These are phyloP conservation scores for Acorus gramineus DNA, from an alignment of 106 monocot species.

Conservation along the genomic window DNA sequence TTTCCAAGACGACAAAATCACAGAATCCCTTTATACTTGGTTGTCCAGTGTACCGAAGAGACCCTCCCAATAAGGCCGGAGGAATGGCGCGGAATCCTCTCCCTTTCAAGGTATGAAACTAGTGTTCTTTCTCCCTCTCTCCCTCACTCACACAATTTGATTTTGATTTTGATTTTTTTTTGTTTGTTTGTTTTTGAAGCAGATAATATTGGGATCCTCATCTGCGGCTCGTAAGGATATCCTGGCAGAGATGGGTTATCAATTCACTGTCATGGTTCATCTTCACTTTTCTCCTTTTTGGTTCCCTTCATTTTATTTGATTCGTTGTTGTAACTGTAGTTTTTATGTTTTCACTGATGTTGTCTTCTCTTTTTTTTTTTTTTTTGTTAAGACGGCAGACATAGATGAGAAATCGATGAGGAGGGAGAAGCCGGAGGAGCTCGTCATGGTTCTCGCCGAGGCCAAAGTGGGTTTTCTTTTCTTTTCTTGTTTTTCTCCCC, in stretches of 20 bases:
- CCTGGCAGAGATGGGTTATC: conserved; percentile 79
- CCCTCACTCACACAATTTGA: too few relatives aligned
- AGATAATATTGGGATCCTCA: conserved; percentile 88
- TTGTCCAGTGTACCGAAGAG: too few relatives aligned
- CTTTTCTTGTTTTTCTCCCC: not conserved
- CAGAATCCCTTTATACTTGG: too few relatives aligned
- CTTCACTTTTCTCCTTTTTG: not conserved
- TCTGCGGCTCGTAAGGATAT: conserved; percentile 78
- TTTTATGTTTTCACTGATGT: not conserved
- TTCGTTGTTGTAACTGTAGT: not conserved
- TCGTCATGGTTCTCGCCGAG: conserved; percentile 81
- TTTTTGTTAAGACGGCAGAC: conserved; percentile 76
- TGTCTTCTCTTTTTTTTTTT: not conserved
- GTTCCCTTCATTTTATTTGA: not conserved
- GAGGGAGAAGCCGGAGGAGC: conserved; percentile 71
- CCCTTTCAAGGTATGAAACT: too few relatives aligned
- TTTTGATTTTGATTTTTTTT: too few relatives aligned
- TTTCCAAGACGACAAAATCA: too few relatives aligned
- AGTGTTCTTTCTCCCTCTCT: too few relatives aligned
- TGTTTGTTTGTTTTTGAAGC: conserved; percentile 7
- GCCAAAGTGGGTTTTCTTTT: conserved; percentile 49
- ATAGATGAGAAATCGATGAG: conserved; percentile 81
- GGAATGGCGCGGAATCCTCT: too few relatives aligned
- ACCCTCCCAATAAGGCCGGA: too few relatives aligned
- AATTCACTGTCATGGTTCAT: conserved; percentile 73